Evolutionary conservation across 257 asterid genomes (phyloP).

Genomic region (Solanum pinnatisectum): DNA sequence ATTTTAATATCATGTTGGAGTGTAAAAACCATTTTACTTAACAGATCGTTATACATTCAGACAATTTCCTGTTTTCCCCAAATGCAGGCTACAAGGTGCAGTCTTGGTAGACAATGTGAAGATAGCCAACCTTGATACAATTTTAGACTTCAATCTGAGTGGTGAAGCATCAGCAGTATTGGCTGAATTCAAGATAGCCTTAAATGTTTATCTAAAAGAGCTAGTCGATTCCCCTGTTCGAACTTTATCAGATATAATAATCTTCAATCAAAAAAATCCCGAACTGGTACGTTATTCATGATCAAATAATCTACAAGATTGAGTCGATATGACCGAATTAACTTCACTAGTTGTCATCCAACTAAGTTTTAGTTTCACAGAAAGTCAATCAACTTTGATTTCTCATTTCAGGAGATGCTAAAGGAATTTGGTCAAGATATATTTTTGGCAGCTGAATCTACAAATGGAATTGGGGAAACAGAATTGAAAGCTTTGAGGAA

Average conservation of each 20-base stretch:
- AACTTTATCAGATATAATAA: constrained; percentile 27
- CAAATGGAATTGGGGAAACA: constrained; percentile 21
- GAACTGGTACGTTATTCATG: constrained; percentile 11
- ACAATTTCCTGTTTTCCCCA: not conserved
- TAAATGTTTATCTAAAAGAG: constrained; percentile 26
- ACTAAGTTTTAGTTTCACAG: not conserved
- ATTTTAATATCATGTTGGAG: not conserved
- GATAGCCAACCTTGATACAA: constrained; percentile 11
- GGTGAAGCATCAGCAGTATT: constrained; percentile 5
- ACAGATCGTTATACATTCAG: not conserved
- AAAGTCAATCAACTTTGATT: not conserved
- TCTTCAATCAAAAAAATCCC: constrained; percentile 24
- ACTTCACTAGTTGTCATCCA: not conserved
- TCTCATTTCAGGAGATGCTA: constrained; percentile 21
- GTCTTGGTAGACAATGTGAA: constrained; percentile 21
- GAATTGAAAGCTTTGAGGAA: constrained; percentile 19
- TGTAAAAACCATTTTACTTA: not conserved
- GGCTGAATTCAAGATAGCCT: constrained; percentile 30
- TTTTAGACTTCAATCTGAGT: not conserved
- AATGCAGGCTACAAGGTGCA: constrained; percentile 29
- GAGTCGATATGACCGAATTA: not conserved
- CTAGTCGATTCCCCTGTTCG: constrained; percentile 30
- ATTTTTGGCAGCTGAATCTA: constrained; percentile 30
- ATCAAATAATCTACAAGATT: not conserved
- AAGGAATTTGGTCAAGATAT: constrained; percentile 24